Evolutionary conservation across 2,329 filamentous ascomycete species (phyloP).

Genomic region (Botrytis elliptica): DNA sequence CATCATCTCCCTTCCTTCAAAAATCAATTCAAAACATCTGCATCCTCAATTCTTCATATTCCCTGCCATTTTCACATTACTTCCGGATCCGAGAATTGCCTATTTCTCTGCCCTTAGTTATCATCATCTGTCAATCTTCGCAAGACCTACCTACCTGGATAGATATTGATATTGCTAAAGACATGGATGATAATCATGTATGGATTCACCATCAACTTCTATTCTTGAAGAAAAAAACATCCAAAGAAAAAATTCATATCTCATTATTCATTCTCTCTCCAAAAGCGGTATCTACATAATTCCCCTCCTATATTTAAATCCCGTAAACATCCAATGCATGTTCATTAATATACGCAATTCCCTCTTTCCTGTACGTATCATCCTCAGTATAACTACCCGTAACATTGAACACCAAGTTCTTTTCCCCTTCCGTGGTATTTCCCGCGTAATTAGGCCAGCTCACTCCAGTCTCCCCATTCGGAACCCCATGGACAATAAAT

Average conservation of each 20-base stretch:
- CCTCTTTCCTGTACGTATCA: slow-evolving; percentile 2
- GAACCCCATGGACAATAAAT: slow-evolving; percentile 21
- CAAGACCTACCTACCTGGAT: too few relatives aligned
- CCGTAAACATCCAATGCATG: slow-evolving; percentile 14
- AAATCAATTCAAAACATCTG: too few relatives aligned
- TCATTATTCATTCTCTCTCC: neutral
- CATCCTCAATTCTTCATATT: too few relatives aligned
- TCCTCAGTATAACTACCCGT: neutral
- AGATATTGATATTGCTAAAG: too few relatives aligned
- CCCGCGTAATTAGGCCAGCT: slow-evolving; percentile 8
- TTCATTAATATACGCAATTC: slow-evolving; percentile 3
- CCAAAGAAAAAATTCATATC: neutral
- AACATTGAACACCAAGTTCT: slow-evolving; percentile 13
- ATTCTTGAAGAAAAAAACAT: neutral
- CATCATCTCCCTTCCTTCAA: too few relatives aligned
- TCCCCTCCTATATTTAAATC: neutral
- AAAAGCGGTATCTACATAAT: neutral
- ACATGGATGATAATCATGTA: too few relatives aligned
- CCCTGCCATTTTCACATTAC: too few relatives aligned
- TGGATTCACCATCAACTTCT: neutral
- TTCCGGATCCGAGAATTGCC: too few relatives aligned
- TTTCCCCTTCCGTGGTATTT: neutral
- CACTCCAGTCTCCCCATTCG: slow-evolving; percentile 17
- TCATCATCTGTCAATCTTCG: too few relatives aligned
- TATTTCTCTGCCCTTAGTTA: too few relatives aligned